phyloP scores from a whole-genome alignment of 139 green algal species.

The Volvox africanus region DNA sequence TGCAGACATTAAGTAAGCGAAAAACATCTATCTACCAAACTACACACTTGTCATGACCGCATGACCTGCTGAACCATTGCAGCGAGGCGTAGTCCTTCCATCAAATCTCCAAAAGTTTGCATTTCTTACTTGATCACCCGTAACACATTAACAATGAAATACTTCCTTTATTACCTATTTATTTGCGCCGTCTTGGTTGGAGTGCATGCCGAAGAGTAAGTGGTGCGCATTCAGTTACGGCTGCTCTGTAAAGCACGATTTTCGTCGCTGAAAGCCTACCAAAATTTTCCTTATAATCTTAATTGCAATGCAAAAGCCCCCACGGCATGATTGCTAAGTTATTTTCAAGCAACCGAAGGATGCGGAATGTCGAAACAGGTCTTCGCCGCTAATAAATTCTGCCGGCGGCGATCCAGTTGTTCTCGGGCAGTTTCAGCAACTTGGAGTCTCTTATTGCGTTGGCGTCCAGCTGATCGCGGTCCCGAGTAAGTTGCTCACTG shows the following conservation, averaged over 20 bases:
- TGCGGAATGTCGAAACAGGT: too few species aligned
- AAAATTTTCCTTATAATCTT: too few species aligned
- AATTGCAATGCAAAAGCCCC: too few species aligned
- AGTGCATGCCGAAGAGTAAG: background rate
- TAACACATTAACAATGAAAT: background rate
- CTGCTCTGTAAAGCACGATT: too few species aligned
- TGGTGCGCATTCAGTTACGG: background rate
- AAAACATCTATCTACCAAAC: background rate
- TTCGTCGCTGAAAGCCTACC: too few species aligned
- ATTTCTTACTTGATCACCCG: background rate
- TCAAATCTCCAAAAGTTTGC: too few species aligned
- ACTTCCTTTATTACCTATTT: background rate
- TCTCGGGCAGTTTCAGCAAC: background rate
- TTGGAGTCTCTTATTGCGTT: conserved; percentile 24
- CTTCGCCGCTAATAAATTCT: too few species aligned
- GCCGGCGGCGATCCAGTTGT: background rate
- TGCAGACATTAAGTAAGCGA: background rate
- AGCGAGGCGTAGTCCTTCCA: background rate
- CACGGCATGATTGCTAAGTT: too few species aligned
- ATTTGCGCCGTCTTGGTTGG: background rate
- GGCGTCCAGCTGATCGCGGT: conserved; percentile 30
- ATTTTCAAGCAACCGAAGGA: too few species aligned
- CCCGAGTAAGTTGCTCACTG: conserved; percentile 7
- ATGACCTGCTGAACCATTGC: conserved; percentile 16
- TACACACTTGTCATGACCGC: background rate